Conservation (phyloP, 2,329 filamentous ascomycete genomes). For the Penicillium sp. region DNA sequence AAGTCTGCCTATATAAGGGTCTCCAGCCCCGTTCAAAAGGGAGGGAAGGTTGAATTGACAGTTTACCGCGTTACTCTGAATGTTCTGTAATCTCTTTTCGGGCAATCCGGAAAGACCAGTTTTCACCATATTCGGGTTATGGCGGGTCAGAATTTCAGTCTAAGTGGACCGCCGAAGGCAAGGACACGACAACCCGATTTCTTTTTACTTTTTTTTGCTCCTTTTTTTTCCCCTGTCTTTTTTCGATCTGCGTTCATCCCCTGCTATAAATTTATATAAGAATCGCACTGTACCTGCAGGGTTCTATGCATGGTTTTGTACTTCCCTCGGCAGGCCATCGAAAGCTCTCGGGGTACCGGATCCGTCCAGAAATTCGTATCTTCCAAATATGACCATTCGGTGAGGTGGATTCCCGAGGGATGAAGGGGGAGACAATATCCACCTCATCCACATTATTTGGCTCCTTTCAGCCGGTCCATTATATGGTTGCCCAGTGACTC, state of each 20-base stretch:
- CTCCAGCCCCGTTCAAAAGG: background rate
- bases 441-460: conserved; percentile 8
- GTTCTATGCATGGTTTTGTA: background rate
- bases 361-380: conserved; percentile 16
- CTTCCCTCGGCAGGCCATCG: conserved; percentile 1
- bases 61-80: background rate
- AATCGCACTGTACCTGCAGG: background rate
- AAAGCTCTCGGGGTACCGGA: background rate
- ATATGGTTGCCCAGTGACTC: conserved; percentile 24
- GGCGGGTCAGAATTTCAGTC: conserved; percentile 22
- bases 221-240: background rate
- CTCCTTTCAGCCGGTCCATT: conserved; percentile 16
- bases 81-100: conserved; percentile 12
- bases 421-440: conserved; percentile 12
- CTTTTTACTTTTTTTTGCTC: background rate
- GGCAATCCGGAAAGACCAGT: conserved; percentile 15
- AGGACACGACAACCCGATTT: conserved; percentile 14
- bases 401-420: conserved; percentile 22
- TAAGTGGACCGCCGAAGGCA: conserved; percentile 23
- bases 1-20: conserved; percentile 4
- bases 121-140: conserved; percentile 18
- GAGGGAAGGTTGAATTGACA: background rate
- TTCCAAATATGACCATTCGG: conserved; percentile 23
- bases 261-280: background rate
- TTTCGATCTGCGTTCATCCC: background rate